These are phyloP conservation scores for Aspergillus sparsus DNA, from an alignment of 495 filamentous ascomycete species.

Conservation along the genomic window DNA sequence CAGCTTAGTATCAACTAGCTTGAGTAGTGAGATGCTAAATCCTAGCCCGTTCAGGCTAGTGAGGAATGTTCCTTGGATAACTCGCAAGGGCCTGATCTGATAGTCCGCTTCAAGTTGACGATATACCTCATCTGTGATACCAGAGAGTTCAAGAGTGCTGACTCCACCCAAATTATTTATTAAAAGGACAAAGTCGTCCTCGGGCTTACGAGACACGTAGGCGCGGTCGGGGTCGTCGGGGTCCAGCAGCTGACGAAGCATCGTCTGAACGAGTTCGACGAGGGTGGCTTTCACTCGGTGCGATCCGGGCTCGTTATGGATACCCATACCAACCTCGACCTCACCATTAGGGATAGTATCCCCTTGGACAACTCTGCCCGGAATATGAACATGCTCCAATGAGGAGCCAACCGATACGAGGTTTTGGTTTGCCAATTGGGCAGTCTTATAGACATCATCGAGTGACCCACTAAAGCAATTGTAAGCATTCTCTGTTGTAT, in stretches of 20 bases:
- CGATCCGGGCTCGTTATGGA: slow-evolving; percentile 93
- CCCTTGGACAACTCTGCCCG: slow-evolving; percentile 63
- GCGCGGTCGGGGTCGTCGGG: slow-evolving; percentile 75
- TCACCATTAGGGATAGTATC: slow-evolving; percentile 65
- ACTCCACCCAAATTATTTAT: slow-evolving; percentile 96
- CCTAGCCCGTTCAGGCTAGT: slow-evolving; percentile 91
- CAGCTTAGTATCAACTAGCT: slow-evolving; percentile 76
- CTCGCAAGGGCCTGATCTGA: slow-evolving; percentile 69
- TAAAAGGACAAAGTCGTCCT: slow-evolving; percentile 69
- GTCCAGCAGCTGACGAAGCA: slow-evolving; percentile 83
- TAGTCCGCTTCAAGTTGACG: slow-evolving; percentile 69
- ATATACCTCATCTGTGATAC: slow-evolving; percentile 85
- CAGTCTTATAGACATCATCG: slow-evolving; percentile 70
- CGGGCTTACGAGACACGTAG: slow-evolving; percentile 66
- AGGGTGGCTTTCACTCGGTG: slow-evolving; percentile 68
- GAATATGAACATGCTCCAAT: slow-evolving; percentile 89
- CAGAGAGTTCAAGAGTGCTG: slow-evolving; percentile 83
- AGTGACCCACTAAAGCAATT: slow-evolving; percentile 39
- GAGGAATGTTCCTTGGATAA: slow-evolving; percentile 62
- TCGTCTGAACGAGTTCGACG: slow-evolving; percentile 68
- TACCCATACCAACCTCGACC: slow-evolving; percentile 96
- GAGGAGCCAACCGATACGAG: slow-evolving; percentile 84
- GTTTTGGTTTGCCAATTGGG: slow-evolving; percentile 70
- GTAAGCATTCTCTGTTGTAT: slow-evolving; percentile 15
- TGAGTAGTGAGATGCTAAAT: slow-evolving; percentile 85